Base-by-base conservation (phyloP, 164 flowering plant genomes). In the Macadamia tetraphylla region DNA sequence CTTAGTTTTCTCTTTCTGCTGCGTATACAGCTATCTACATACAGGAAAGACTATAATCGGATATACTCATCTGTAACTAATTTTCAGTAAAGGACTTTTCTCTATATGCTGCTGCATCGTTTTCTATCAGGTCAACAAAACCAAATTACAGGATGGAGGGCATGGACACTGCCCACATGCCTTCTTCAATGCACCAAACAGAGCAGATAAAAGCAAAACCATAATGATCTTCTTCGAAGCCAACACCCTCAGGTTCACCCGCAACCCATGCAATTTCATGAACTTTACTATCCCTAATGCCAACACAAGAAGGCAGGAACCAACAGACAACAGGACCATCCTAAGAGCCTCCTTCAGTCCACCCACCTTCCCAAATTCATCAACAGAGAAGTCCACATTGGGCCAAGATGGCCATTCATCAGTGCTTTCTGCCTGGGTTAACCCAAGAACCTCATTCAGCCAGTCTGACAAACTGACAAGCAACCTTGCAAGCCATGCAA, bases 401-500 rank as follows among this genome's bases (percentile, higher is more conserved):
- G 85, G 72, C 76, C 66, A 67, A 61, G 78, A 46, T 1, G 77
- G 69, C 8, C 31, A 58, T 6, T 1, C 69, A 35, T 69, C 64
- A 29, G 44, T 66, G 65, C 44, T 62, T 18, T 73, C 82, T 18
- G 29, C 67, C 35, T 65, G 76, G 76, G 81, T 82, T 31, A 92
- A 76, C 60, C 91, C 90, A 8, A 92, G 84, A 48, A 6, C 68
- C 71, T 83, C 83, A 57, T 92, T 92, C 62, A 90, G 67, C 88
- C 87, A 82, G 55, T 51, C 75, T 1, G 96, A 92, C 23, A 90
- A 42, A 66, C 74, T 56, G 52, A 88, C 81, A 2, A 92, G 86
- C 59, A 88, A 66, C 64, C 85, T 82, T 35, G 89, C 92, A 5
- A 92, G 82, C 94, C 98, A 92, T n/a, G 87, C 90, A 64, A 92